Evolutionary conservation across 164 flowering plant genomes (phyloP), one percentile per base, ranked within the genome.

Genomic region (Kalanchoe fedtschenkoi): DNA sequence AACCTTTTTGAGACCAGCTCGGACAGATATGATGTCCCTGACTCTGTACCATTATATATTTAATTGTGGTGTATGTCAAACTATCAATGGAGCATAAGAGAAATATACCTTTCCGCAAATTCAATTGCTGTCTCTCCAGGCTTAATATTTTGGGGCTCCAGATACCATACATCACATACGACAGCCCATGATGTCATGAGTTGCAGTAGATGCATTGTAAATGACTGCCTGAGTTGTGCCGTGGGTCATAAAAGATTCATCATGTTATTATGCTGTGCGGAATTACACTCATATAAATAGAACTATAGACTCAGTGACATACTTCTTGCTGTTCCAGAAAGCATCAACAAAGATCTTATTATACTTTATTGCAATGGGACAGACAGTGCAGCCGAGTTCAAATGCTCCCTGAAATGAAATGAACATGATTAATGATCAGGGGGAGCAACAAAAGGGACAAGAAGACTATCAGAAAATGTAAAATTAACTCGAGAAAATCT

Each of bases 141-240:
- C 68, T 63, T 89, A 38, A 78, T 64, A 60, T 63, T 87, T 70
- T 91, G 99, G 10, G 99, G 99, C 70, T 95, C 97, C 80, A 95
- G 72, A 74, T 91, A 95, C 97, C 99, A 95, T 19, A 95, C 97
- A 72, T 95, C 96, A 79, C 99, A 95, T 59, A 91, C 99, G 67
- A 95, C 96, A 51, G 96, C 99, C 99, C 99, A 91, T 5, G 99
- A 95, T 60, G 97, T 86, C 99, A 95, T 91, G 26, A 95, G 96
- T 74, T 83, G 97, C 72, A 95, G 74, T 69, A 95, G 80, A 76
- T 95, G 96, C 79, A 39, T 86, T 58, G 99, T 89, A 66, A 91
- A 95, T 46, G 97, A 95, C 69, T 95, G 97, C 77, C 96, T 95
- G 84, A 65, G 71, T 57, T 1, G 0, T 24, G 24, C 10, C 13